Conservation (phyloP, 2,329 filamentous ascomycete species). For the Fusarium albidum region DNA sequence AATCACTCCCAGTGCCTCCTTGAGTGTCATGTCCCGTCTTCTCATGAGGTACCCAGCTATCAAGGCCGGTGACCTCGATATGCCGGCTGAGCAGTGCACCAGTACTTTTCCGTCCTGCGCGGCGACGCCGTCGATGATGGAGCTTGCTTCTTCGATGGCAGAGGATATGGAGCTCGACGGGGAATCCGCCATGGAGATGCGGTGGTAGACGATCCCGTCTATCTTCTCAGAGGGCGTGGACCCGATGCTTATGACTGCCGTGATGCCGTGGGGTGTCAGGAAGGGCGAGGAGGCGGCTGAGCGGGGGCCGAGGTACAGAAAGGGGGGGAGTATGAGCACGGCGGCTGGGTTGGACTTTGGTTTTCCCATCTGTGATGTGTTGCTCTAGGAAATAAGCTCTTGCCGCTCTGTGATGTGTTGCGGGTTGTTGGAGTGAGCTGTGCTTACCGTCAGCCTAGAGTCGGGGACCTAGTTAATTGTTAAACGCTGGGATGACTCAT, state of each 20-base stretch:
- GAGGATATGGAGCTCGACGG: not conserved
- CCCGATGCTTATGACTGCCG: not conserved
- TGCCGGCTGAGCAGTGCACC: not conserved
- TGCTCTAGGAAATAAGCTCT: too few species aligned
- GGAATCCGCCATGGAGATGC: constrained; percentile 1
- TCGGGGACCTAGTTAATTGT: too few species aligned
- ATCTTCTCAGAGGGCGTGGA: not conserved
- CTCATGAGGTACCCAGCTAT: not conserved
- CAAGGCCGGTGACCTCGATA: not conserved
- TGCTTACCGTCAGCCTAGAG: too few species aligned
- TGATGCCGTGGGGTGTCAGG: not conserved
- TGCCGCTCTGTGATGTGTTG: too few species aligned
- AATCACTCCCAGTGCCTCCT: not conserved
- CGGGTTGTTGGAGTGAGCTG: too few species aligned
- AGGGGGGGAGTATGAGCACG: not conserved
- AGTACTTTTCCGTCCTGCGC: not conserved
- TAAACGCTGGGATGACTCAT: too few species aligned
- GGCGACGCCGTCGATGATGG: not conserved
- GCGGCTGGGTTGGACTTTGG: not conserved
- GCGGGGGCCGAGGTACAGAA: not conserved
- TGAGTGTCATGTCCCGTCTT: not conserved
- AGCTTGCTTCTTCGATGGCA: not conserved
- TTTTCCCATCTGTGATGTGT: not conserved
- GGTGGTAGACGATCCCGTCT: not conserved
- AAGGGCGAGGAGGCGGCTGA: not conserved